Evolutionary conservation across 1,139 yeast genomes (phyloP).

Genomic region (Kurtzmaniella quercitrusa): DNA sequence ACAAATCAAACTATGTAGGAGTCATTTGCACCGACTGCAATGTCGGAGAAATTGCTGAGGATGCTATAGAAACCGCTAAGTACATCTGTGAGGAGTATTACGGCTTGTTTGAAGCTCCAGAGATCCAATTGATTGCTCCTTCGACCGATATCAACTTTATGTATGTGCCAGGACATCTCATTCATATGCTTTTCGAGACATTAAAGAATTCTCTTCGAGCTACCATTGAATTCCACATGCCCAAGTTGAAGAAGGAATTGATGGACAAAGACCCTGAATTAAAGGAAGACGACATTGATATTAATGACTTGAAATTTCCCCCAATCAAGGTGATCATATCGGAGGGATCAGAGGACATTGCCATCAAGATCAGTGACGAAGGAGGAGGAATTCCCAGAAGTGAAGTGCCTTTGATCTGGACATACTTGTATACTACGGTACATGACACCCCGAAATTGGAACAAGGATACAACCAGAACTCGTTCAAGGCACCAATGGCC

Average conservation of each 20-base stretch:
- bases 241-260: slow-evolving; percentile 34
- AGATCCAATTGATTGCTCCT: slow-evolving; percentile 71
- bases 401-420: slow-evolving; percentile 85
- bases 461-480: slow-evolving; percentile 49
- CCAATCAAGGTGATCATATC: slow-evolving; percentile 84
- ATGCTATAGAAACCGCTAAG: slow-evolving; percentile 82
- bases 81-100: slow-evolving; percentile 87
- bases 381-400: slow-evolving; percentile 92
- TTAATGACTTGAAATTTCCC: slow-evolving; percentile 70
- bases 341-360: slow-evolving; percentile 89
- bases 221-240: slow-evolving; percentile 71
- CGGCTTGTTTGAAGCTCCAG: slow-evolving; percentile 78
- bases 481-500: slow-evolving; percentile 87
- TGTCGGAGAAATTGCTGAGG: slow-evolving; percentile 73
- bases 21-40: slow-evolving; percentile 80
- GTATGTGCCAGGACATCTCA: slow-evolving; percentile 88
- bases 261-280: slow-evolving; percentile 40
- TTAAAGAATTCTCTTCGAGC: slow-evolving; percentile 81
- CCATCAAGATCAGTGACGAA: slow-evolving; percentile 89
- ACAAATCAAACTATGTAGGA: slow-evolving; percentile 59
- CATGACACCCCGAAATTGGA: slow-evolving; percentile 68
- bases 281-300: slow-evolving; percentile 40
- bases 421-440: slow-evolving; percentile 86
- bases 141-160: slow-evolving; percentile 64
- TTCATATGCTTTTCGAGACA: slow-evolving; percentile 84